Evolutionary conservation across 345 rosid species (phyloP), one percentile per base, ranked within the genome.

Genomic region (Salix suchowensis): DNA sequence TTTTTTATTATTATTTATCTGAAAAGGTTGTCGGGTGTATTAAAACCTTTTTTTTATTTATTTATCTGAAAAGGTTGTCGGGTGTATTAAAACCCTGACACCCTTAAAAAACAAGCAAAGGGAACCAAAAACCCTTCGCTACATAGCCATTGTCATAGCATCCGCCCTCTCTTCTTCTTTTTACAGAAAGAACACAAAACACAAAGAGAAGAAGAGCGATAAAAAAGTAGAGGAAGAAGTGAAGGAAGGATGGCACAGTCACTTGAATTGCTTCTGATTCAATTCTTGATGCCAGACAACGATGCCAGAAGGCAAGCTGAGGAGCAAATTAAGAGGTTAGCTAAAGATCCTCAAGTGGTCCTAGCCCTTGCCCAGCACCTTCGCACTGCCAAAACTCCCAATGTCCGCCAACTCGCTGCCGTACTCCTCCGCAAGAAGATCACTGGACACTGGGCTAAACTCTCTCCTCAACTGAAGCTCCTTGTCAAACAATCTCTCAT

Each of bases 361-460:
- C 98, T 98, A 39, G 95, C 99, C 40, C 95, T 96, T 6, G 84
- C 91, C 65, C 97, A 96, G 79, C 99, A 94, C 84, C 97, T 96
- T 76, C 99, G 99, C 81, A 96, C 98, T 23, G 99, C 99, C 54
- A 96, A 96, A 85, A 93, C 98, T 44, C 99, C 99, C 21, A 92
- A 91, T 74, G 99, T 96, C 78, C 98, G 98, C 74, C 99, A 96
- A 83, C 92, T 96, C 42, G 94, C 99, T 71, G 99, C 99, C 74
- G 99, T 96, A 4, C 97, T 96, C 87, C 97, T 96, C 80, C 93
- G 99, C 16, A 94, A 96, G 91, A 96, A 93, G 87, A 92, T 96
- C 85, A 96, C 97, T 7, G 99, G 97, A 7, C 99, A 96, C 79
- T 96, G 98, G 99, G 86, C 97, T n/a, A 96, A 93, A 89, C 94